Evolutionary conservation across 495 filamentous ascomycete species (phyloP).

Genomic region (Trichoderma orchidacearum): DNA sequence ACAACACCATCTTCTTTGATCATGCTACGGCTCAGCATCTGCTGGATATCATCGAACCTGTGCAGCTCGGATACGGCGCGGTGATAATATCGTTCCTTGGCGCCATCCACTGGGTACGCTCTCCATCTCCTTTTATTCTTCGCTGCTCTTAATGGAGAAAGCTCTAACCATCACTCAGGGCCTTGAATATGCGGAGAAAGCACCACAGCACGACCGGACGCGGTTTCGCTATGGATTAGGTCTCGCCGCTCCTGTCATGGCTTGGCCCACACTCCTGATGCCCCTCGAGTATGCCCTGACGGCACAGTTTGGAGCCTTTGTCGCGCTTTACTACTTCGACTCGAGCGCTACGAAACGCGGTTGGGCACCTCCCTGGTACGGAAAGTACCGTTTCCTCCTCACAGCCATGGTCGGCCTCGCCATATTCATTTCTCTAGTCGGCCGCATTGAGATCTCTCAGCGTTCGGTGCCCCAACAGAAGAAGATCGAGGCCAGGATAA

Average conservation of each 20-base stretch:
- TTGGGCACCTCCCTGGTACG: constrained; percentile 88
- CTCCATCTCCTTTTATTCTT: not conserved
- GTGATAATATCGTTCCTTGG: constrained; percentile 93
- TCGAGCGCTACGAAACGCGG: constrained; percentile 58
- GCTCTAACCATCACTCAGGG: constrained; percentile 11
- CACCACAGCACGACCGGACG: constrained; percentile 16
- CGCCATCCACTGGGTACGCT: constrained; percentile 85
- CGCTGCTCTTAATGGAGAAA: not conserved
- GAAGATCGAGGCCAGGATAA: constrained; percentile 48
- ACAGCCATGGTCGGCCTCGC: constrained; percentile 84
- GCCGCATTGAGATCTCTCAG: constrained; percentile 66
- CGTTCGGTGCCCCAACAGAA: constrained; percentile 32
- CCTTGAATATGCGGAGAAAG: constrained; percentile 51
- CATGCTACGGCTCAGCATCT: constrained; percentile 59
- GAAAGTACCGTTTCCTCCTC: constrained; percentile 86
- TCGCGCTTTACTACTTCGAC: constrained; percentile 80
- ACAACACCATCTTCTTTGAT: constrained; percentile 41
- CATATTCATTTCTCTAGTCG: constrained; percentile 77
- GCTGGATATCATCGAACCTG: constrained; percentile 70
- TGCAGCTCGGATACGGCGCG: constrained; percentile 89
- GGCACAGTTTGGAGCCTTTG: constrained; percentile 80
- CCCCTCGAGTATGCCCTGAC: constrained; percentile 82
- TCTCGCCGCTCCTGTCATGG: constrained; percentile 66
- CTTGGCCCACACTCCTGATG: constrained; percentile 87
- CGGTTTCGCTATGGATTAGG: constrained; percentile 66